A percentile compares a stretch with the other conserved stretches of the same genome.
Conservation (phyloP, 805 yeast species). For the Nakazawaea anatomiae region DNA sequence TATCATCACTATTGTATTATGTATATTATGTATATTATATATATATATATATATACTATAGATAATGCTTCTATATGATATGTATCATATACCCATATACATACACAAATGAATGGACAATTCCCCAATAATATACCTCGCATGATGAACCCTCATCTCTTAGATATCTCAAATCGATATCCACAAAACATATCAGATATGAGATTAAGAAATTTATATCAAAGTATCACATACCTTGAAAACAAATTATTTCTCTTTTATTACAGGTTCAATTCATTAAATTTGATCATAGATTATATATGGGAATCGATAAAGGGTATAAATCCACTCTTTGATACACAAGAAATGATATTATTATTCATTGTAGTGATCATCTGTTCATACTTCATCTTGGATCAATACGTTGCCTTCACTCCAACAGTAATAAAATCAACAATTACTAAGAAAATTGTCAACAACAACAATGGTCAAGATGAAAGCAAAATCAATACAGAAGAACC, state of each 20-base stretch:
- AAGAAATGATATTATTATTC: background rate
- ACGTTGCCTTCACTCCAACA: background rate
- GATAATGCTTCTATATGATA: too few relatives aligned
- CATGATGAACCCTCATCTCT: background rate
- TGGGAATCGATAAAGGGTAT: background rate
- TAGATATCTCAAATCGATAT: background rate
- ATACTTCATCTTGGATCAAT: conserved; percentile 1
- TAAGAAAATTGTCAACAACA: too few relatives aligned
- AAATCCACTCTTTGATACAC: background rate
- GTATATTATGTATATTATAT: too few relatives aligned
- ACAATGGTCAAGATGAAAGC: too few relatives aligned
- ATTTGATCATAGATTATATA: background rate
- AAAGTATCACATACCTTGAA: background rate
- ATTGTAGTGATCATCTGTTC: background rate
- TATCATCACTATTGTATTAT: too few relatives aligned
- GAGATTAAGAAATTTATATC: background rate
- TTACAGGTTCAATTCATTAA: background rate
- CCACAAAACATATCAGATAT: background rate
- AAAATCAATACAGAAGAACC: too few relatives aligned
- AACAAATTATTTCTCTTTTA: background rate
- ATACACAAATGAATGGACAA: too few relatives aligned
- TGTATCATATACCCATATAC: too few relatives aligned
- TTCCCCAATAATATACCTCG: too few relatives aligned
- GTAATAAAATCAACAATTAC: too few relatives aligned
- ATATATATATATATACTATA: too few relatives aligned